Conservation (phyloP, 164 flowering plant species). For the Akebia trifoliata region DNA sequence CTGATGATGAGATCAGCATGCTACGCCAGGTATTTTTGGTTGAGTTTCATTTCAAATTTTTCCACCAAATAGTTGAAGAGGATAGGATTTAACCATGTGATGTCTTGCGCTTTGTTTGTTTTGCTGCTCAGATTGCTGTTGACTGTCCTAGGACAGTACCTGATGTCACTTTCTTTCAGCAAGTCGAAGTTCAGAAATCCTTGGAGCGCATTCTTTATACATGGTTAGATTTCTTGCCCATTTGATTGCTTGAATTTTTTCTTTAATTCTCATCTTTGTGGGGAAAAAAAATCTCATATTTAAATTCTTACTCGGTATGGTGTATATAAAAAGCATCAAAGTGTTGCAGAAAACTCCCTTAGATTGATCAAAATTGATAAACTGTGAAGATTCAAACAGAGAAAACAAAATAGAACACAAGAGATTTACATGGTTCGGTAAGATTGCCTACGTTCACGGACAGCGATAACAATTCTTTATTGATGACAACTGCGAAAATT, state of each 20-base stretch:
- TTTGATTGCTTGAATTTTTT: background rate
- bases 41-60: background rate
- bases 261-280: background rate
- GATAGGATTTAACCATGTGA: slow-evolving; percentile 2
- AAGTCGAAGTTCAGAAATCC: slow-evolving; percentile 84
- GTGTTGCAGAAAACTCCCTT: no score
- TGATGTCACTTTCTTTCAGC: slow-evolving; percentile 92
- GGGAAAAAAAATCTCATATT: background rate
- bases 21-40: slow-evolving; percentile 72
- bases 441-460: no score
- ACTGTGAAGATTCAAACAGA: no score
- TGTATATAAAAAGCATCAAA: no score
- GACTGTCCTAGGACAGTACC: slow-evolving; percentile 99
- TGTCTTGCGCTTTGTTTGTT: slow-evolving; percentile 1
- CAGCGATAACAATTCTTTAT: no score
- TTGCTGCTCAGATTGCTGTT: slow-evolving; percentile 69
- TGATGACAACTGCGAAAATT: no score
- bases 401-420: no score
- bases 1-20: slow-evolving; percentile 97
- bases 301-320: no score
- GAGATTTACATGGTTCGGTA: no score
- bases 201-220: slow-evolving; percentile 94
- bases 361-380: no score
- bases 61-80: background rate
- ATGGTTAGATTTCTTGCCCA: slow-evolving; percentile 43